Base-by-base conservation (phyloP, 2,329 filamentous ascomycete genomes). In the Hymenoscyphus linearis region DNA sequence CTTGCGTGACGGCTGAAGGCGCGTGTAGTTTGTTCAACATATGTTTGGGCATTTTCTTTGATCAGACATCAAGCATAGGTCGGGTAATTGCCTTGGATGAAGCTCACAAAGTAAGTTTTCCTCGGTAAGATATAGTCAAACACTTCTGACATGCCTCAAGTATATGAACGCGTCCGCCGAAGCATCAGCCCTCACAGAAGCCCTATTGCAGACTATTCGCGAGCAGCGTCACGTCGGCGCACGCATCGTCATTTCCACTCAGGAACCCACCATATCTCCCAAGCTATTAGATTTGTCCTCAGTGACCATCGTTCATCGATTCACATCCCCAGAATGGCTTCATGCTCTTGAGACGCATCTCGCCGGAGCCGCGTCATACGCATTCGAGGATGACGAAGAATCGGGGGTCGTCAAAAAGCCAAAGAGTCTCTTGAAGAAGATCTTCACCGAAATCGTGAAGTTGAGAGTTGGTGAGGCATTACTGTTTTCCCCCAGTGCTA, bases 21-120 rank as follows among this genome's bases (percentile, higher is more conserved):
- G 88, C 88, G 0, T 93, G 89, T 68, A 78, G 83, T 0, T 75
- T 93, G 0, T 93, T 93, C 73, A 86, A 88, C 58, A 87, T 92
- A 47, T 88, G 84, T 22, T 76, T 93, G 1, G 79, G 79, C 2
- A 74, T 90, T 0, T 91, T 90, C 68, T 73, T 90, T 0, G 82
- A 87, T 61, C 77, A 83, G 54, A 73, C 79, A 0, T 65, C 67
- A 0, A 66, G 72, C 0, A 69, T 79, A 0, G 84, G 87, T 0
- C 80, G 85, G 4, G 77, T 92, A 40, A 74, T 93, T 14, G 88
- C 87, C 0, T 76, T 93, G 0, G 89, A 93, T 64, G 89, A 93
- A 70, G 90, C 90, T 0, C 90, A 95, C 70, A 92, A 92, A 68
- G 81, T 83, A 72, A 56, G 66, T 54, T 26, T 9, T 25, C 5